These are phyloP conservation scores for Bifiguratus adelaidae DNA, from an alignment of 192 early-diverging fungal genomes.

Conservation along the genomic window DNA sequence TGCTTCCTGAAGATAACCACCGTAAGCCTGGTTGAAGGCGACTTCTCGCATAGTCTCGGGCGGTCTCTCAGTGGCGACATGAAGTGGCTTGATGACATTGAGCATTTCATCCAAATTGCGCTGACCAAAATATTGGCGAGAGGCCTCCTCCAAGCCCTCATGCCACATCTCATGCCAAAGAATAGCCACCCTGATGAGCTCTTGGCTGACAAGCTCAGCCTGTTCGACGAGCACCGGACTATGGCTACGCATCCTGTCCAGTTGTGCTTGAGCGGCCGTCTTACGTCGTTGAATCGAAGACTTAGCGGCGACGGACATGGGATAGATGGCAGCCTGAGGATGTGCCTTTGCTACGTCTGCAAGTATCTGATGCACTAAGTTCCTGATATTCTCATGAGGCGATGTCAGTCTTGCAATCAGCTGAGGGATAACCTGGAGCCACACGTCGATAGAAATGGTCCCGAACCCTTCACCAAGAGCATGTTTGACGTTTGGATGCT, in stretches of 20 bases:
- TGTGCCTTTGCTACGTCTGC: slow-evolving; percentile 86
- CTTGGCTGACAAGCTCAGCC: slow-evolving; percentile 88
- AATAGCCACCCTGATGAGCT: slow-evolving; percentile 94
- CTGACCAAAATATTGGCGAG: slow-evolving; percentile 63
- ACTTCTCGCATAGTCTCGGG: slow-evolving; percentile 86
- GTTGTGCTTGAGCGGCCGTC: slow-evolving; percentile 70
- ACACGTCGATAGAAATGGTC: slow-evolving; percentile 79
- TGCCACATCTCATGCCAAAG: slow-evolving; percentile 98
- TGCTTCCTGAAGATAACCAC: slow-evolving; percentile 76
- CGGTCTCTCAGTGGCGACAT: slow-evolving; percentile 76
- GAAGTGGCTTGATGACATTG: slow-evolving; percentile 71
- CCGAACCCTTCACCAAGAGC: slow-evolving; percentile 76
- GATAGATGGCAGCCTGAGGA: slow-evolving; percentile 96
- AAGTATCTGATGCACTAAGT: slow-evolving; percentile 80
- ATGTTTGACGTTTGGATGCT: slow-evolving; percentile 71
- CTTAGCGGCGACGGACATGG: slow-evolving; percentile 91
- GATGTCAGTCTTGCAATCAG: slow-evolving; percentile 91
- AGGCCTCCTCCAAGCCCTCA: slow-evolving; percentile 84
- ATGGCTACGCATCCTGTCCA: slow-evolving; percentile 86
- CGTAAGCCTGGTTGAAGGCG: slow-evolving; percentile 85
- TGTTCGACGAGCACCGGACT: slow-evolving; percentile 81
- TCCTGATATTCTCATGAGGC: slow-evolving; percentile 59
- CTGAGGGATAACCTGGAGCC: slow-evolving; percentile 98
- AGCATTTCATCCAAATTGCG: slow-evolving; percentile 85
- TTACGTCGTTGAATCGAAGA: slow-evolving; percentile 68